phyloP scores from a whole-genome alignment of 2,329 filamentous ascomycete genomes.

The Penicillium aurantiogriseum region DNA sequence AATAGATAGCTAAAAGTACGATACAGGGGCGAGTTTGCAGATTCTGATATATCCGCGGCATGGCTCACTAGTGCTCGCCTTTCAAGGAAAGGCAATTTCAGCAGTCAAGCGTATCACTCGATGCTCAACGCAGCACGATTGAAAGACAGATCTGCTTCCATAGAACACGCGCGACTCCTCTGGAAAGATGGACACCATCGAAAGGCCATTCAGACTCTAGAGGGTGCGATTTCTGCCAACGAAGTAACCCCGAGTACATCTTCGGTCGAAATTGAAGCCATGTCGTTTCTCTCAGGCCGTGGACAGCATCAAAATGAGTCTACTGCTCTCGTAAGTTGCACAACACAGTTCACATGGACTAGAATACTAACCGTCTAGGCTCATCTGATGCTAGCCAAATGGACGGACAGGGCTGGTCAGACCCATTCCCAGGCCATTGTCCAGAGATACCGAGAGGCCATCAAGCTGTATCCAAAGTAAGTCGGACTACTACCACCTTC shows the following conservation, averaged over 20 bases:
- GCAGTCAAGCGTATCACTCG: constrained; percentile 87
- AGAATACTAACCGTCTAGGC: constrained; percentile 51
- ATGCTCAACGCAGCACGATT: constrained; percentile 84
- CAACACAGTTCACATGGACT: not conserved
- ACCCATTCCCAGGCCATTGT: constrained; percentile 79
- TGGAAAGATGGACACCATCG: constrained; percentile 93
- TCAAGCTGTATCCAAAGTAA: constrained; percentile 42
- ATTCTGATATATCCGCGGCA: constrained; percentile 73
- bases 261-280: constrained; percentile 35
- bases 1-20: constrained; percentile 27
- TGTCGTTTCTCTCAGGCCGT: constrained; percentile 40
- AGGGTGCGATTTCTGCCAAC: constrained; percentile 78
- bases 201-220: constrained; percentile 88
- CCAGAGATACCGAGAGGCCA: constrained; percentile 76
- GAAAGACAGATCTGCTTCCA: constrained; percentile 81
- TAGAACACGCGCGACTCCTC: constrained; percentile 88
- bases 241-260: constrained; percentile 61
- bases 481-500: not conserved
- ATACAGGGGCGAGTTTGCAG: constrained; percentile 55
- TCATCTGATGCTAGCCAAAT: constrained; percentile 87
- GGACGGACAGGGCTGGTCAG: constrained; percentile 93
- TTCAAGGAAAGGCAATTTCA: constrained; percentile 79
- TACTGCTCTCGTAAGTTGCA: constrained; percentile 41
- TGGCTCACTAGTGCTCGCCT: constrained; percentile 86
- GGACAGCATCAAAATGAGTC: constrained; percentile 53